Base-by-base conservation (phyloP, 371 early-diverging fungal species). In the Amoeboaphelidium occidentale region DNA sequence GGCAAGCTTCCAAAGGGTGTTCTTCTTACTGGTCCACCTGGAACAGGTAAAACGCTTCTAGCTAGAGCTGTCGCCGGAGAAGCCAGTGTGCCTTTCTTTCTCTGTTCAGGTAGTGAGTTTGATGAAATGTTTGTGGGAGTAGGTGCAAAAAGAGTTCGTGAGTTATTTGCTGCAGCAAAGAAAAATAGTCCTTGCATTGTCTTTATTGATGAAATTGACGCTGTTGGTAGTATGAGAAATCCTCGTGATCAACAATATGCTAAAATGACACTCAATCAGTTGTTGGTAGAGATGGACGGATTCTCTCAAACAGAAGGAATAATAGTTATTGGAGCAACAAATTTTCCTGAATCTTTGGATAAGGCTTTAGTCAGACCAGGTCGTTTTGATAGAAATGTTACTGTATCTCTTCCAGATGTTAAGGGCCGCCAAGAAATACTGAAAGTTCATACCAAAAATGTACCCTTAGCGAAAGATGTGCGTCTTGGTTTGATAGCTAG, bases 61-160 rank as follows among this genome's bases (percentile, higher is more conserved):
- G 88, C 88, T 2, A 68, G 73, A 23, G 76, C 76, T 0, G 66
- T 76, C 17, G 76, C 77, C 3, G 68, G 72, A 27, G 90, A 94
- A 65, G 84, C 96, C 13, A 82, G 76, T 23, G 91, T 94, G 1
- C 89, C 93, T 0, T 97, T 97, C 64, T 91, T 92, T 58, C 89
- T 86, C 58, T 88, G 89, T 88, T 80, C 81, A 49, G 97, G 94
- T 21, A 78, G 79, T 51, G 94, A 97, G 63, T 93, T 93, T 68
- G 96, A 91, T 64, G 94, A 97, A 62, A 75, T 94, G 67, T 94
- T 88, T 61, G 97, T 98, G 13, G 99, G 99, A 50, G 98, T 98
- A 17, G 97, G 96, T 28, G 92, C 93, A 23, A 60, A 69, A 51
- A 55, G 76, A 2, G 68, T 81, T 27, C 67, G 78, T 41, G 69